Percentiles rank a stretch among this genome's conserved stretches.
Evolutionary conservation across 2,329 filamentous ascomycete genomes (phyloP).

Genomic region (Colletotrichum shisoi): DNA sequence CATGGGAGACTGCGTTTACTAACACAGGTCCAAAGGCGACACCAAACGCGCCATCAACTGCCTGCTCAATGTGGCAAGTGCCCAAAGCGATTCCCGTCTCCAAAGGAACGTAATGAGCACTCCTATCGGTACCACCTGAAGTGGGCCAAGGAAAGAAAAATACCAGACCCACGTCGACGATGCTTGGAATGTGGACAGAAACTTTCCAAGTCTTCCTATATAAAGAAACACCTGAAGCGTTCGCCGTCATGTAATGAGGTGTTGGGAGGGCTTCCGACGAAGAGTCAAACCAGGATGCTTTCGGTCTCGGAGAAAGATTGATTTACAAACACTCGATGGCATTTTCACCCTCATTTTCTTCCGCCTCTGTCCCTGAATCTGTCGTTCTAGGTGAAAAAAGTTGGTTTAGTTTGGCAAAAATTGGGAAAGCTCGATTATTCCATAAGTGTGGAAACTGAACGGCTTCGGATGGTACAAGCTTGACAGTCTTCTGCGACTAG

Average conservation of each 20-base stretch:
- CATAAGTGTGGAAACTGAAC: too few relatives aligned
- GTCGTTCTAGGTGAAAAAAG: too few relatives aligned
- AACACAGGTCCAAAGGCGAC: not conserved
- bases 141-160: not conserved
- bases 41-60: not conserved
- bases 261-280: not conserved
- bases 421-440: too few relatives aligned
- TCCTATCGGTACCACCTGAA: not conserved
- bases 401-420: too few relatives aligned
- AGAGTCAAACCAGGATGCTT: not conserved
- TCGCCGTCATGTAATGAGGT: not conserved
- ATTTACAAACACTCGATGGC: not conserved
- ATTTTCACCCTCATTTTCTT: not conserved
- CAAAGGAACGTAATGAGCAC: slow-evolving; percentile 3
- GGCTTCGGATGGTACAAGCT: too few relatives aligned
- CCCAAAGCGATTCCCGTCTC: not conserved
- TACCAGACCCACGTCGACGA: slow-evolving; percentile 12
- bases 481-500: too few relatives aligned
- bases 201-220: not conserved
- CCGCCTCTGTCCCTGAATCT: too few relatives aligned
- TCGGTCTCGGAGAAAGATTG: not conserved
- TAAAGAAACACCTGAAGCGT: slow-evolving; percentile 2
- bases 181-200: not conserved
- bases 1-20: not conserved
- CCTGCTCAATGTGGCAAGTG: not conserved